Evolutionary conservation across 2,329 filamentous ascomycete species (phyloP).

Genomic region (Clonostachys rosea): DNA sequence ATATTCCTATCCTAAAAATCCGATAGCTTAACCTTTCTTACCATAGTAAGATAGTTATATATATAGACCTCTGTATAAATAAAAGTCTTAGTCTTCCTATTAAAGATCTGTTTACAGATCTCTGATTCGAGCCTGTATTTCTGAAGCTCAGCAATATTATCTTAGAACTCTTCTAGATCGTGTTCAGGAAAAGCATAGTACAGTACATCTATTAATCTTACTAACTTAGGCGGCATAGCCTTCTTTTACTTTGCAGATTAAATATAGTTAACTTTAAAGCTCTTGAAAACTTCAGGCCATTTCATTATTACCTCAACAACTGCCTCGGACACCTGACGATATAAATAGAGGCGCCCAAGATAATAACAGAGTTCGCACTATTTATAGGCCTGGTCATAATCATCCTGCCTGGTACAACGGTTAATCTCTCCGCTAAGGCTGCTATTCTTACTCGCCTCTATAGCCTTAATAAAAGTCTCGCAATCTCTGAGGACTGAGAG

Average conservation of each 20-base stretch:
- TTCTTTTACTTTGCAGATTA: constrained; percentile 8
- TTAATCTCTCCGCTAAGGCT: constrained; percentile 2
- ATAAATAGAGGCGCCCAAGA: constrained; percentile 13
- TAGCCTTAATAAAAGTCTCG: constrained; percentile 9
- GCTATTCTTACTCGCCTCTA: background rate
- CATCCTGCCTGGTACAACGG: background rate
- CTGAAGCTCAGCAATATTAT: constrained; percentile 7
- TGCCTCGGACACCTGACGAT: constrained; percentile 9
- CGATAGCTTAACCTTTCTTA: background rate
- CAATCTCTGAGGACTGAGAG: constrained; percentile 7
- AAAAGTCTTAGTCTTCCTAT: constrained; percentile 9
- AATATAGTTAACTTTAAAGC: constrained; percentile 13
- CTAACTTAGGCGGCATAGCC: background rate
- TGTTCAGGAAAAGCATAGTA: background rate
- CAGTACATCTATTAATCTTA: constrained; percentile 1
- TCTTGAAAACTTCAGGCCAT: constrained; percentile 16
- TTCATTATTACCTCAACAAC: constrained; percentile 3
- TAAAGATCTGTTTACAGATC: constrained; percentile 6
- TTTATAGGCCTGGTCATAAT: constrained; percentile 1
- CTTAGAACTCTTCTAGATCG: background rate
- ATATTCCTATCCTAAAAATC: constrained; percentile 17
- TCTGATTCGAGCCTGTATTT: constrained; percentile 7
- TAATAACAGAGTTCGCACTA: constrained; percentile 14
- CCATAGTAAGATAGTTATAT: constrained; percentile 8
- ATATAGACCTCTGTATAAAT: constrained; percentile 23